These are phyloP conservation scores for Suillus fuscotomentosus DNA, from an alignment of 768 basidiomycete species.

Conservation along the genomic window DNA sequence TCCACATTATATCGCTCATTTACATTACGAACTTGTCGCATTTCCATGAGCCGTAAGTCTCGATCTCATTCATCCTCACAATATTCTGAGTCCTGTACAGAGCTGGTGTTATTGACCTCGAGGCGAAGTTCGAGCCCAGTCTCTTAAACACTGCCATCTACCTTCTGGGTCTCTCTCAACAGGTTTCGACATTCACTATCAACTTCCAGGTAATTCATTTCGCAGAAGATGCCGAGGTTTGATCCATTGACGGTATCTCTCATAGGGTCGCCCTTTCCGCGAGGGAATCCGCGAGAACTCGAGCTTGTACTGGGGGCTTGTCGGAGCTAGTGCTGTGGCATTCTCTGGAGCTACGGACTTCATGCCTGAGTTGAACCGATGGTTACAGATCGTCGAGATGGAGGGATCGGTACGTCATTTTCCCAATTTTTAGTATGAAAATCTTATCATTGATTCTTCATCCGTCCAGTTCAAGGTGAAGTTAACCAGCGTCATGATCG, in stretches of 20 bases:
- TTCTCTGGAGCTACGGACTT: slow-evolving; percentile 94
- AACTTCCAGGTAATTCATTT: slow-evolving; percentile 76
- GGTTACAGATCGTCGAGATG: slow-evolving; percentile 98
- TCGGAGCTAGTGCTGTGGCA: slow-evolving; percentile 87
- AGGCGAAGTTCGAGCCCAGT: slow-evolving; percentile 95
- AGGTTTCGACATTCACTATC: slow-evolving; percentile 97
- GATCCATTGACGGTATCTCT: background rate
- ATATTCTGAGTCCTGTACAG: slow-evolving; percentile 33
- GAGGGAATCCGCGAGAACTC: slow-evolving; percentile 96
- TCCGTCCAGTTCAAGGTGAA: slow-evolving; percentile 72
- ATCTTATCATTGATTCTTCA: background rate
- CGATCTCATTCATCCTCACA: slow-evolving; percentile 9
- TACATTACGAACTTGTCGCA: slow-evolving; percentile 92
- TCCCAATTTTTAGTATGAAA: background rate
- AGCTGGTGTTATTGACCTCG: slow-evolving; percentile 81
- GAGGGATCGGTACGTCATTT: slow-evolving; percentile 53
- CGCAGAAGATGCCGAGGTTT: background rate
- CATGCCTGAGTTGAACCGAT: slow-evolving; percentile 91
- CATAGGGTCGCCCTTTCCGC: slow-evolving; percentile 91
- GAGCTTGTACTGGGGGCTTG: slow-evolving; percentile 89
- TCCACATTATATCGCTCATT: slow-evolving; percentile 87
- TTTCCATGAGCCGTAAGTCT: slow-evolving; percentile 68
- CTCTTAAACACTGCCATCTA: slow-evolving; percentile 97
- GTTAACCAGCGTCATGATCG: slow-evolving; percentile 77
- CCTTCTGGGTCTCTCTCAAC: slow-evolving; percentile 91